Evolutionary conservation across 2,329 filamentous ascomycete species (phyloP), one percentile per base, ranked within the genome.

Genomic region (Ophiocordyceps camponoti-saundersi): DNA sequence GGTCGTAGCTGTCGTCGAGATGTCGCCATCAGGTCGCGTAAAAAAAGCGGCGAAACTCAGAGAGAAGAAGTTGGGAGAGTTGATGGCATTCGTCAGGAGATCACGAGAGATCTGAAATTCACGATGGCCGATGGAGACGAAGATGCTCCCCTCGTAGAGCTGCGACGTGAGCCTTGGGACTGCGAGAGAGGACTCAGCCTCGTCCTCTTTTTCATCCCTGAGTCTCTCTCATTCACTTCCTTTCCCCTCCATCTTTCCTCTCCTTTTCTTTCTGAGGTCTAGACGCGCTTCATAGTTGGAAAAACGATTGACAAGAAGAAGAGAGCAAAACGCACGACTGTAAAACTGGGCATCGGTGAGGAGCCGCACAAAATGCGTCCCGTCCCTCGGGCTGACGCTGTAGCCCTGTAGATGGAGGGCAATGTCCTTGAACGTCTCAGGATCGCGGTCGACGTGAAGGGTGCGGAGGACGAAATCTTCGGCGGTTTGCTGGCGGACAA

Each of bases 291-390:
- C n/a, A n/a, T n/a, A n/a, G n/a, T n/a, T n/a, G n/a, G n/a, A n/a
- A n/a, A n/a, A n/a, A n/a, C n/a, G n/a, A n/a, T n/a, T n/a, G 8
- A 26, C 4, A 26, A 8, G 23, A 8, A 8, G 8, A 26, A 16
- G 16, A 36, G 18, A n/a, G 23, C 34, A 13, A 23, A 20, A 20
- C 45, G 18, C n/a, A 88, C 84, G 67, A 57, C 78, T 87, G 64
- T 95, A 96, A 65, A 95, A 95, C 59, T 95, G 90, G 1, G 90
- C 87, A 63, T 96, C 90, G 20, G 89, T 87, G 63, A 94, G 95
- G 29, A 96, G 70, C 48, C 85, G 87, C 55, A 95, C 89, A 62
- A 90, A 95, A 63, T 95, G 86, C 47, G 79, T 77, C 45, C 84
- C 85, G 65, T 95, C 83, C 51, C 77, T 76, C 3, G 90, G 89